phyloP scores from a whole-genome alignment of 2,329 filamentous ascomycete species.

The Penicillium vulpinum region DNA sequence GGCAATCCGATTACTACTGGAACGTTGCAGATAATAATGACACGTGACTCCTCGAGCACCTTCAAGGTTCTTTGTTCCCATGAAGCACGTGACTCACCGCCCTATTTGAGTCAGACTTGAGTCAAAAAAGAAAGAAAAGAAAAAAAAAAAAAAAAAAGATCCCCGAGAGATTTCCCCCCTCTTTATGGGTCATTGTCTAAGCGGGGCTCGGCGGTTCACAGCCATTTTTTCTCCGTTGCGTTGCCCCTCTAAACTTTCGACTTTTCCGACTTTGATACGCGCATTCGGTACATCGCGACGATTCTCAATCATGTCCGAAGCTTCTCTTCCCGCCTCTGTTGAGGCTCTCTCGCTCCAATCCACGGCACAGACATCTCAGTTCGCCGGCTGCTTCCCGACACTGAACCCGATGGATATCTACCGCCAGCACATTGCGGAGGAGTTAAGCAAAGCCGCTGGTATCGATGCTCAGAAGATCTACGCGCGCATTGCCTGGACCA shows the following conservation, averaged over 20 bases:
- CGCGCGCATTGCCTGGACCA: constrained; percentile 46
- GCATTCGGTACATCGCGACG: constrained; percentile 17
- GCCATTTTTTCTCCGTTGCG: constrained; percentile 27
- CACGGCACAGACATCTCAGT: constrained; percentile 41
- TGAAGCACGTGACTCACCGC: constrained; percentile 29
- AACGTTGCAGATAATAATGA: too few relatives aligned
- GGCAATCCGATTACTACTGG: too few relatives aligned
- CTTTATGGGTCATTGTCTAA: constrained; percentile 43
- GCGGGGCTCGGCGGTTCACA: constrained; percentile 42
- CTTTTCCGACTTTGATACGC: constrained; percentile 13
- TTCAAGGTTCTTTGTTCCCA: too few relatives aligned
- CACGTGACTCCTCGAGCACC: too few relatives aligned
- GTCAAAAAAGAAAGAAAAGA: constrained; percentile 16
- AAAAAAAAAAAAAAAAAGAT: constrained; percentile 20
- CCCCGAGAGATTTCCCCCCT: constrained; percentile 28
- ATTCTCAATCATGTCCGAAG: constrained; percentile 32
- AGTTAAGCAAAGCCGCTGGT: constrained; percentile 38
- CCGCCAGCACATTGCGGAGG: constrained; percentile 48
- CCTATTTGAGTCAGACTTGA: constrained; percentile 31
- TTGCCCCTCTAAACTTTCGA: constrained; percentile 11
- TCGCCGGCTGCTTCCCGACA: constrained; percentile 44
- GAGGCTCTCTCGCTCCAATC: constrained; percentile 44
- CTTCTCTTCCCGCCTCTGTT: constrained; percentile 37
- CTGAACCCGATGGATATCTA: constrained; percentile 51
- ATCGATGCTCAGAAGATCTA: constrained; percentile 45